Conservation (phyloP, 2,329 filamentous ascomycete genomes). For the Colletotrichum incanum region DNA sequence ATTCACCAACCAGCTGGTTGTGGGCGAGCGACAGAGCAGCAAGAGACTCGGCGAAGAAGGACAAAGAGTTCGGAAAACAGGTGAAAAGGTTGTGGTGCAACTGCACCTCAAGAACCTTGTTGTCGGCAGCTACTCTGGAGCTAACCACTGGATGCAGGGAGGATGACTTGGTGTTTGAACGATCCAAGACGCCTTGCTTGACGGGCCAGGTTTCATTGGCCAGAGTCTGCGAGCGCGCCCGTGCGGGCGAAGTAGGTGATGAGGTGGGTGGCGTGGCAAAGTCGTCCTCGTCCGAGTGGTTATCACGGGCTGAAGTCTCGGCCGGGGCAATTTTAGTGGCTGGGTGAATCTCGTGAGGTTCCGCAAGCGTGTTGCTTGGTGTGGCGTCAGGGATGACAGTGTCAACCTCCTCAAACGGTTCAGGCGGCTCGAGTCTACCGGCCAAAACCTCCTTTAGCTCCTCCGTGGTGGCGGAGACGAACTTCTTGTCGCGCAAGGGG, state of each 20-base stretch:
- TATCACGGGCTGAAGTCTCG: conserved; percentile 59
- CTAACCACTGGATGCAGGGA: conserved; percentile 72
- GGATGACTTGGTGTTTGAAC: conserved; percentile 76
- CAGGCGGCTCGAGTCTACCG: conserved; percentile 74
- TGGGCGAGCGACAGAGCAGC: conserved; percentile 81
- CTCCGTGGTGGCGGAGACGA: conserved; percentile 83
- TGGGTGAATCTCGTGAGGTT: conserved; percentile 32
- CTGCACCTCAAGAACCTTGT: conserved; percentile 71
- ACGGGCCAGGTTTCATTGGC: conserved; percentile 68
- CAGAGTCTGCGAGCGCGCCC: conserved; percentile 65
- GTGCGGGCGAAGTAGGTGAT: conserved; percentile 64
- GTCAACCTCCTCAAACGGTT: conserved; percentile 55
- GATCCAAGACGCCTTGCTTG: conserved; percentile 75
- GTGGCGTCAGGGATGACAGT: conserved; percentile 44
- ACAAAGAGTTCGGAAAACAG: conserved; percentile 78
- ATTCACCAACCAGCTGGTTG: conserved; percentile 78
- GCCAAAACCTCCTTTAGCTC: conserved; percentile 84
- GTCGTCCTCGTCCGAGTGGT: conserved; percentile 67
- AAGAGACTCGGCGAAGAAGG: conserved; percentile 79
- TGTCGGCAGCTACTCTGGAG: conserved; percentile 68
- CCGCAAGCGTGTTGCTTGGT: conserved; percentile 53
- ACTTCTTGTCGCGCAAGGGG: conserved; percentile 89
- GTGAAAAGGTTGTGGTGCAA: conserved; percentile 85
- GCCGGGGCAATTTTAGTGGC: conserved; percentile 5
- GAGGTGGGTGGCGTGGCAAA: conserved; percentile 73